These are phyloP conservation scores for Thraustochytrium striatum DNA, from an alignment of 352 stramenopile genomes.

Conservation along the genomic window DNA sequence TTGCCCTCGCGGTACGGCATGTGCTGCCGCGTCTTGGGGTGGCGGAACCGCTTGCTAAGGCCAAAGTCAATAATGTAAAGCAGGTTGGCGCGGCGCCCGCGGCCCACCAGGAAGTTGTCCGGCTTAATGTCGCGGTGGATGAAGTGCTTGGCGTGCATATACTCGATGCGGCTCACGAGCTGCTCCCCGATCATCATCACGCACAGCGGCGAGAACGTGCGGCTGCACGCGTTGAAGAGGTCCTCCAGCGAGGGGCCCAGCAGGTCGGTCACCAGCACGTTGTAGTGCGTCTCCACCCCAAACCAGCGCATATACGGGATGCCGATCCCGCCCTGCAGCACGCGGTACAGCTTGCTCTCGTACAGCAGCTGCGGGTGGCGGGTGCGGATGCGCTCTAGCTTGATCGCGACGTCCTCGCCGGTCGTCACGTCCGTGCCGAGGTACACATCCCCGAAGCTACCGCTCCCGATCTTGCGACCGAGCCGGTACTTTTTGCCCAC, in stretches of 20 bases:
- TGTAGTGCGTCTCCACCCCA: conserved; percentile 98
- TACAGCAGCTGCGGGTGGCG: conserved; percentile 98
- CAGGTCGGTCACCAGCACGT: conserved; percentile 99
- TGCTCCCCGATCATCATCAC: conserved; percentile 88
- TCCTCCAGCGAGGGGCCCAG: conserved; percentile 92
- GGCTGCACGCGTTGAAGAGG: conserved; percentile 88
- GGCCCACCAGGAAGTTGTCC: conserved; percentile 90
- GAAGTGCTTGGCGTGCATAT: conserved; percentile 88
- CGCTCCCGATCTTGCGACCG: conserved; percentile 96
- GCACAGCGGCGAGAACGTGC: conserved; percentile 72
- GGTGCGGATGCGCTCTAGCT: conserved; percentile 87
- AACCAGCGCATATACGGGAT: conserved; percentile 98
- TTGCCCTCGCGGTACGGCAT: conserved; percentile 90
- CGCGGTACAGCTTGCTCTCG: conserved; percentile 99
- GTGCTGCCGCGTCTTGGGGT: conserved; percentile 84
- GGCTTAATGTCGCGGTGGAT: conserved; percentile 93
- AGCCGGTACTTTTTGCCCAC: conserved; percentile 99
- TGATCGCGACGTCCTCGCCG: conserved; percentile 93
- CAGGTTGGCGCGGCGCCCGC: conserved; percentile 77
- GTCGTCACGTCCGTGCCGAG: conserved; percentile 88
- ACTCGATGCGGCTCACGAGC: conserved; percentile 82
- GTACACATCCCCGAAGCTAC: conserved; percentile 99
- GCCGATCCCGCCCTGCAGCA: conserved; percentile 88
- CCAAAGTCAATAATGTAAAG: conserved; percentile 94
- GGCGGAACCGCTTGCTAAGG: conserved; percentile 85